A percentile compares a stretch with the other conserved stretches of the same genome.
Conservation (phyloP, 2,329 filamentous ascomycete genomes). For the Tolypocladium ovalisporum region DNA sequence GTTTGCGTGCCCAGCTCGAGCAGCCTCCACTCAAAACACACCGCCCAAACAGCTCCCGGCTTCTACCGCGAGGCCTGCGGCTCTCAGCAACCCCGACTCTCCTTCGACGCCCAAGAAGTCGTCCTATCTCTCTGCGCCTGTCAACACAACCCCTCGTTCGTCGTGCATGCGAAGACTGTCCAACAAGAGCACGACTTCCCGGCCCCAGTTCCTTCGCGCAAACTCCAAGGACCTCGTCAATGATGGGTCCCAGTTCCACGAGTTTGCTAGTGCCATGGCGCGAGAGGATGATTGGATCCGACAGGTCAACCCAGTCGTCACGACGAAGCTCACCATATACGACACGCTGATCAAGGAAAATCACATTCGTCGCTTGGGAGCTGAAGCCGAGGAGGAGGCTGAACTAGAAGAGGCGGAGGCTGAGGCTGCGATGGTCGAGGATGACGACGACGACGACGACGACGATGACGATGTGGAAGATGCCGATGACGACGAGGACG, state of each 20-base stretch:
- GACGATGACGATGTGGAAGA: conserved; percentile 39
- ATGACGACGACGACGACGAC: conserved; percentile 35
- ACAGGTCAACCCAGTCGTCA: conserved; percentile 52
- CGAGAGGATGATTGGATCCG: conserved; percentile 86
- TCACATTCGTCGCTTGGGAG: conserved; percentile 70
- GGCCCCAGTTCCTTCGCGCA: conserved; percentile 39
- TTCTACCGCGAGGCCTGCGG: conserved; percentile 2
- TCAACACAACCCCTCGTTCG: conserved; percentile 11
- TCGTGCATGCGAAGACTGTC: conserved; percentile 7
- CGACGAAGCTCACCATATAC: conserved; percentile 69
- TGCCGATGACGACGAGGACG: conserved; percentile 40
- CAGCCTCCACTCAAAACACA: conserved; percentile 28
- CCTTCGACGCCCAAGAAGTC: conserved; percentile 20
- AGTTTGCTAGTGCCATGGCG: conserved; percentile 75
- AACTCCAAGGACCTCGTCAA: conserved; percentile 37
- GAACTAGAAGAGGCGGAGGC: conserved; percentile 59
- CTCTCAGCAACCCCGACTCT: conserved; percentile 11
- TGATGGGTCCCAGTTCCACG: conserved; percentile 64
- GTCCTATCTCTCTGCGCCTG: conserved; percentile 11
- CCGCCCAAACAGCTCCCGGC: conserved; percentile 16
- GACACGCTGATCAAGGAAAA: conserved; percentile 89
- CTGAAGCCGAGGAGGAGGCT: conserved; percentile 87
- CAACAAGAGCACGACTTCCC: conserved; percentile 11
- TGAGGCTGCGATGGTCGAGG: conserved; percentile 28
- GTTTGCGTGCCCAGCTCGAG: conserved; percentile 59